Evolutionary conservation across 2,329 filamentous ascomycete genomes (phyloP), one percentile per base, ranked within the genome.

Genomic region (Cladosporium austrohemisphaericum): DNA sequence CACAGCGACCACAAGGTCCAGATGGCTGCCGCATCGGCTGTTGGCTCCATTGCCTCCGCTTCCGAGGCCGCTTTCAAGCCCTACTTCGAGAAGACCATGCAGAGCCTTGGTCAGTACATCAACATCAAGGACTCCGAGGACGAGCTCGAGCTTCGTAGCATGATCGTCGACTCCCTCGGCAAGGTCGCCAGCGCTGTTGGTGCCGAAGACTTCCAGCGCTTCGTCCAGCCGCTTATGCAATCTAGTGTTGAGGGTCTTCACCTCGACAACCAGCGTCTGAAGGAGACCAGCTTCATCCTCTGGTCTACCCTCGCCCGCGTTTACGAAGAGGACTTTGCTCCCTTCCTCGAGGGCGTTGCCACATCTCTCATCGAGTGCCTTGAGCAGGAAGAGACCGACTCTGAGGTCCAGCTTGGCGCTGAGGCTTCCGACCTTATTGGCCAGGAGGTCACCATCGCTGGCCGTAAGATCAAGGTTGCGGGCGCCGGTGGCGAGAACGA

Each of bases 251-350:
- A 96, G 70, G 91, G 87, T 49, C 78, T 97, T 2, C 77, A 86
- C 60, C 83, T 98, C 2, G 91, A 89, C 60, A 91, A 96, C 72
- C 87, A 91, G 33, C 82, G 91, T 50, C 82, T 97, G 44, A 88
- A 90, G 69, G 93, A 98, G 76, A 96, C 90, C 54, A 95, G 89
- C 67, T 98, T 95, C 73, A 94, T 97, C 55, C 79, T 98, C 48
- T 98, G 93, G 92, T 90, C 88, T 57, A 89, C 88, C 32, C 83
- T 98, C 65, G 86, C 92, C 55, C 94, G 94, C 74, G 89, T 97
- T 8, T 97, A 97, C 70, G 84, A 86, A 61, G 86, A 88, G 63
- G 78, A 90, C 48, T 92, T 94, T 55, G 80, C 82, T 50, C 83
- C 86, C 51, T 93, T 89, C 72, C 78, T 93, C 5, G 76, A 80